These are phyloP conservation scores for Pachysandra terminalis DNA, from an alignment of 164 flowering plant species.

Conservation along the genomic window DNA sequence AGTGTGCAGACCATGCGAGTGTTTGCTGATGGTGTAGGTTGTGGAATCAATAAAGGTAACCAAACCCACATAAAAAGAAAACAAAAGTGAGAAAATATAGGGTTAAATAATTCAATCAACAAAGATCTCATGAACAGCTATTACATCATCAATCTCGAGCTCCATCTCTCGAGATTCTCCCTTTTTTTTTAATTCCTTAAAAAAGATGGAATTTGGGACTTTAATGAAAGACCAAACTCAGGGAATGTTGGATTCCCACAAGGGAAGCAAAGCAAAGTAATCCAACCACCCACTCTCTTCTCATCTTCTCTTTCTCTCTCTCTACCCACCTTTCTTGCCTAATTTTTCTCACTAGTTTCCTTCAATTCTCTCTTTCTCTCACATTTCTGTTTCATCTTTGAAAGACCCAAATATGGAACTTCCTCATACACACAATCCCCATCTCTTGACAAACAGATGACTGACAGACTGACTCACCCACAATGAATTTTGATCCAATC, in stretches of 20 bases:
- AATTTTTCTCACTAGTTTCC: not conserved
- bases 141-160: not conserved
- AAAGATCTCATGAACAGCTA: no score
- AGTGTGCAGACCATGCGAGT: not conserved
- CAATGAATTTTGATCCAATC: not conserved
- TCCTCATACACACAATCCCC: not conserved
- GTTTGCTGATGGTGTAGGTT: no score
- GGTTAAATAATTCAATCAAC: no score
- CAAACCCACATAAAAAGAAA: not conserved
- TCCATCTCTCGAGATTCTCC: not conserved
- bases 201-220: slow-evolving; percentile 14
- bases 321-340: not conserved
- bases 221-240: slow-evolving; percentile 20
- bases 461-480: slow-evolving; percentile 26
- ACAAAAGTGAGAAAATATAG: no score
- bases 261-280: slow-evolving; percentile 11
- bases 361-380: not conserved
- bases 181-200: not conserved
- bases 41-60: not conserved
- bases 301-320: not conserved
- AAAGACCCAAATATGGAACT: not conserved
- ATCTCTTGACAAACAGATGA: slow-evolving; percentile 30
- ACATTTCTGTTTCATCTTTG: not conserved
- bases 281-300: not conserved
- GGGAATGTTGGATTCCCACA: slow-evolving; percentile 42